A percentile compares a stretch with the other conserved stretches of the same genome.
Conservation (phyloP, 1,284 basidiomycete genomes). For the Moniliella sp. region DNA sequence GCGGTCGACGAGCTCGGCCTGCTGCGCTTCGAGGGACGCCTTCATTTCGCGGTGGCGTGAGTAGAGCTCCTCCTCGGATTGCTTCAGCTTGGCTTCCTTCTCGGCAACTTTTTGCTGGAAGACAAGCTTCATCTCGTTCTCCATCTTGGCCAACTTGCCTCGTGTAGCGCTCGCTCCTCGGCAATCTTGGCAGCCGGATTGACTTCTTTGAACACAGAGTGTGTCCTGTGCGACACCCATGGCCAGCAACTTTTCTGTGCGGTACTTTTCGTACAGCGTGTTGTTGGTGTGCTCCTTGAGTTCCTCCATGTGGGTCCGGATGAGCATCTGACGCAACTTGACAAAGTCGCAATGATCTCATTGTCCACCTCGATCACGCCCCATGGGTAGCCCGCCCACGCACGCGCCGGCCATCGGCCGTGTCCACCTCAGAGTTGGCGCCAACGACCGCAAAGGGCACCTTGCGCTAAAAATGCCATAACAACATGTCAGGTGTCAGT, state of each 20-base stretch:
- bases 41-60: slow-evolving; percentile 32
- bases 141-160: slow-evolving; percentile 32
- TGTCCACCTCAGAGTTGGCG: slow-evolving; percentile 27
- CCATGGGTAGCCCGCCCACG: slow-evolving; percentile 32
- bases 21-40: slow-evolving; percentile 64
- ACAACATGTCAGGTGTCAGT: too few species aligned
- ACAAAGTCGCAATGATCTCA: slow-evolving; percentile 33
- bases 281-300: slow-evolving; percentile 31
- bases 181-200: slow-evolving; percentile 32
- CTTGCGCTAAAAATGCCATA: too few species aligned
- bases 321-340: slow-evolving; percentile 34
- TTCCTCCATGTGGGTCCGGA: slow-evolving; percentile 33
- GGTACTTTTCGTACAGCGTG: slow-evolving; percentile 29
- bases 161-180: slow-evolving; percentile 31
- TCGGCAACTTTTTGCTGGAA: slow-evolving; percentile 34
- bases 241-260: slow-evolving; percentile 20
- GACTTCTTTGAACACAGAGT: slow-evolving; percentile 66
- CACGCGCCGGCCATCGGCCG: slow-evolving; percentile 27
- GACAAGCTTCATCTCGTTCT: slow-evolving; percentile 33
- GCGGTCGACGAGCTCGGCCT: slow-evolving; percentile 84
- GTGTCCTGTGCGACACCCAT: slow-evolving; percentile 31
- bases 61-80: slow-evolving; percentile 33
- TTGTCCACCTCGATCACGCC: slow-evolving; percentile 32
- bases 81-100: slow-evolving; percentile 33
- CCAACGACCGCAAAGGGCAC: slow-evolving; percentile 31